Evolutionary conservation across 2,329 filamentous ascomycete species (phyloP), one percentile per base, ranked within the genome.

Genomic region (Fusarium piperis): DNA sequence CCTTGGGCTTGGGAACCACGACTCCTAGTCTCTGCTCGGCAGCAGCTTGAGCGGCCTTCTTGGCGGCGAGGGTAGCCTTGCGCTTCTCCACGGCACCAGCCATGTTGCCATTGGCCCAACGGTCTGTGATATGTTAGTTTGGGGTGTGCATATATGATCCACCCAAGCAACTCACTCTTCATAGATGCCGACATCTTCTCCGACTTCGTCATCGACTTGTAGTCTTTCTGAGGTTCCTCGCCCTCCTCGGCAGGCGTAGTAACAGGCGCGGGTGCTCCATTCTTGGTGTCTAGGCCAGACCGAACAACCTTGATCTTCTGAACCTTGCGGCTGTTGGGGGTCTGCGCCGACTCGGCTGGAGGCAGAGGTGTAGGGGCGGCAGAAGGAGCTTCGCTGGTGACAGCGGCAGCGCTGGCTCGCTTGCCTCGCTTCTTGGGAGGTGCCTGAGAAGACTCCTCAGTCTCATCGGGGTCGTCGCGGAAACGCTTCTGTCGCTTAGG

Each of bases 181-280:
- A 90, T 90, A 3, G 88, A 90, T 18, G 85, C 85, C n/a, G 86
- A 89, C 88, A 90, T 90, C 83, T 90, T 90, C 80, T 90, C 88
- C 32, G 87, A 89, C 81, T 90, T 90, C 53, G 87, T 90, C 88
- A 90, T 90, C 46, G 85, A 83, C 36, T 86, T 85, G 74, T 90
- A 90, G 59, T 89, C 87, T 80, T 90, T 89, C 52, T 72, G 77
- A 18, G 77, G 74, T 64, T 86, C 83, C 28, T 85, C 83, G 15
- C 75, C 79, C 12, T 81, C 80, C 5, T 78, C 80, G 13, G 71
- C 61, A 18, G 63, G 46, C 12, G 60, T 38, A 9, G 65, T 44
- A 11, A 56, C 32, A 38, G 65, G 36, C 12, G 66, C 38, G 8
- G 44, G n/a, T 4, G 65, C 80, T 32, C 76, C 79, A 60, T 79